Conservation (phyloP, 1,284 basidiomycete genomes). For the Microstroma glucosiphilum region DNA sequence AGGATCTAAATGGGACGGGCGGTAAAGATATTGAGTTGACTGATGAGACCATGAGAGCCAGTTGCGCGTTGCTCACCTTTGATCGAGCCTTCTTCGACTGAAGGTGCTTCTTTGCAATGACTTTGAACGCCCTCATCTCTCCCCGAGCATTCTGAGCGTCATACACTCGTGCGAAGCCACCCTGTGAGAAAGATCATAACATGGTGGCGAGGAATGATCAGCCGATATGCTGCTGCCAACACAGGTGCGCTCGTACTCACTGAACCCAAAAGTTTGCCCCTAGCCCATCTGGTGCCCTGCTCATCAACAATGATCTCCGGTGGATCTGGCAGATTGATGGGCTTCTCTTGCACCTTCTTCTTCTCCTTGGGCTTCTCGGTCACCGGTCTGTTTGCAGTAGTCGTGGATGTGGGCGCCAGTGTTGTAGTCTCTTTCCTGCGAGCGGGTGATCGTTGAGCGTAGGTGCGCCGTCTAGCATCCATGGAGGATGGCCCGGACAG, state of each 20-base stretch:
- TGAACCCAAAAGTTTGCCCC: constrained; percentile 34
- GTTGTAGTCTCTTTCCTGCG: constrained; percentile 9
- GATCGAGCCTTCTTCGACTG: constrained; percentile 53
- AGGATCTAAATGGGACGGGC: constrained; percentile 63
- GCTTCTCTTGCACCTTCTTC: constrained; percentile 26
- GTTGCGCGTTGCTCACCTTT: constrained; percentile 37
- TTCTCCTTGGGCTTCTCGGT: constrained; percentile 9
- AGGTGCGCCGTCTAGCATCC: background rate
- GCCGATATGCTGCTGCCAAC: background rate
- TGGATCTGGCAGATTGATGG: constrained; percentile 34
- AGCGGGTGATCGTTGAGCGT: background rate
- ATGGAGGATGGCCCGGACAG: background rate
- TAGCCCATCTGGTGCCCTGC: constrained; percentile 28
- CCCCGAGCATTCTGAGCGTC: constrained; percentile 43
- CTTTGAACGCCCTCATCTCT: constrained; percentile 52
- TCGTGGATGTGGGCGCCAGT: background rate
- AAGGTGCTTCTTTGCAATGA: constrained; percentile 52
- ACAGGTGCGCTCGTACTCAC: background rate
- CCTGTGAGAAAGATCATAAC: constrained; percentile 25
- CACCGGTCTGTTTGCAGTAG: constrained; percentile 13
- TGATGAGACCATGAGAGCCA: background rate
- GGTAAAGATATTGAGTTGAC: background rate
- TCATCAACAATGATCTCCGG: constrained; percentile 42
- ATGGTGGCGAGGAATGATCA: no score
- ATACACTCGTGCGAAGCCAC: constrained; percentile 51